A percentile compares a stretch with the other conserved stretches of the same genome.
Conservation (phyloP, 2,329 filamentous ascomycete genomes). For the Fusarium verticillioides region DNA sequence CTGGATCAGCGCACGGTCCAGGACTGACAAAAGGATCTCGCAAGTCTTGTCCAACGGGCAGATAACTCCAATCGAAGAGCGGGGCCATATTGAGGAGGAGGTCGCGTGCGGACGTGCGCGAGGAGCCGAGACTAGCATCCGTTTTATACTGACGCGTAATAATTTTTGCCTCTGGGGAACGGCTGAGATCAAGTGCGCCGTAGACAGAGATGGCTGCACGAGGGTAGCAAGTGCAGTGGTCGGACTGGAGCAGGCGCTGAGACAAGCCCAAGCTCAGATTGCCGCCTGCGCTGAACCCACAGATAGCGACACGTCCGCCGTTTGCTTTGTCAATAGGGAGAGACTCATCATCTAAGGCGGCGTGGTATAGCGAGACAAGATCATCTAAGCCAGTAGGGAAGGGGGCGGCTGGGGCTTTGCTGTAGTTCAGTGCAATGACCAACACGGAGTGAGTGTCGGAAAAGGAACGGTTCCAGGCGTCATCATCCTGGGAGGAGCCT, state of each 20-base stretch:
- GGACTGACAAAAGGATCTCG: neutral
- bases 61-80: slow-evolving; percentile 1
- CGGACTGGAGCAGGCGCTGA: neutral
- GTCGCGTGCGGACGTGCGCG: neutral
- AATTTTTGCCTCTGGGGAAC: neutral
- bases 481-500: neutral
- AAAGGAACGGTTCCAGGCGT: neutral
- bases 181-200: neutral
- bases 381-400: neutral
- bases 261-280: neutral
- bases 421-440: neutral
- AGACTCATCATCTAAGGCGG: neutral
- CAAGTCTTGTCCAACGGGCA: neutral
- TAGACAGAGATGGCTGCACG: neutral
- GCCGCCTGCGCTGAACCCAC: neutral
- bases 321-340: neutral
- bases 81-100: neutral
- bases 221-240: neutral
- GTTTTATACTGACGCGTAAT: neutral
- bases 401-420: neutral
- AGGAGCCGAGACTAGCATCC: neutral
- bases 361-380: neutral
- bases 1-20: neutral
- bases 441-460: neutral
- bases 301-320: neutral